These are phyloP conservation scores for Rhazya stricta DNA, from an alignment of 257 asterid genomes.

Conservation along the genomic window DNA sequence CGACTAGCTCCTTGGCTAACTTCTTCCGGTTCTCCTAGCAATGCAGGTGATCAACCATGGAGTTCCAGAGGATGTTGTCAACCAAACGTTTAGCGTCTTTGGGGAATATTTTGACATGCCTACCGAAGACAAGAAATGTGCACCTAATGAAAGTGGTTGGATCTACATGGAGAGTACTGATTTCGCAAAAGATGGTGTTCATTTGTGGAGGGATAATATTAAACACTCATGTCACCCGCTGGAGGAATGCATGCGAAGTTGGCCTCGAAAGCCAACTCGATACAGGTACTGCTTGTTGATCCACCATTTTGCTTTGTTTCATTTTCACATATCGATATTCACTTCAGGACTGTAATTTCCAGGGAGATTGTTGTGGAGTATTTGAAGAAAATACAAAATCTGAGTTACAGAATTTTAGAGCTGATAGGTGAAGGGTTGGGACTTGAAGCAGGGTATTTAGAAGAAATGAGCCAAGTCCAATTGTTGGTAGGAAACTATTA, in stretches of 20 bases:
- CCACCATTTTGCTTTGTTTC: background rate
- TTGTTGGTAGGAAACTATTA: slow-evolving; percentile 54
- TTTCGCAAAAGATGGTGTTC: slow-evolving; percentile 29
- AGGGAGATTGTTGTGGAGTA: slow-evolving; percentile 49
- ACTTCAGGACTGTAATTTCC: background rate
- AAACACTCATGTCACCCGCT: slow-evolving; percentile 62
- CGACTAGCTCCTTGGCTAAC: background rate
- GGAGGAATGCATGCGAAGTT: slow-evolving; percentile 39
- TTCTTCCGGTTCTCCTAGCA: too few relatives aligned
- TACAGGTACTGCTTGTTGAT: slow-evolving; percentile 30
- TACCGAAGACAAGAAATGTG: slow-evolving; percentile 19
- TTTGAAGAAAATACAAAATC: slow-evolving; percentile 32
- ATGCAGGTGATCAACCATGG: slow-evolving; percentile 37
- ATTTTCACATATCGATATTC: background rate
- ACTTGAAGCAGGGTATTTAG: slow-evolving; percentile 34
- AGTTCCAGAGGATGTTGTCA: slow-evolving; percentile 16
- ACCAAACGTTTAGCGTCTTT: slow-evolving; percentile 12
- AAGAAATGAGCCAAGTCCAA: slow-evolving; percentile 37
- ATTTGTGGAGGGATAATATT: slow-evolving; percentile 59
- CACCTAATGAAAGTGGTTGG: slow-evolving; percentile 20
- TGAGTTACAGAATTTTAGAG: slow-evolving; percentile 38
- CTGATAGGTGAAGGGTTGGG: slow-evolving; percentile 53
- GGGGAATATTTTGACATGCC: slow-evolving; percentile 31
- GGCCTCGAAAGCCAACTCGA: slow-evolving; percentile 53
- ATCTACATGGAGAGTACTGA: slow-evolving; percentile 30